Evolutionary conservation across 306 rosid genomes (phyloP), one percentile per base, ranked within the genome.

Genomic region (Prunus armeniaca): DNA sequence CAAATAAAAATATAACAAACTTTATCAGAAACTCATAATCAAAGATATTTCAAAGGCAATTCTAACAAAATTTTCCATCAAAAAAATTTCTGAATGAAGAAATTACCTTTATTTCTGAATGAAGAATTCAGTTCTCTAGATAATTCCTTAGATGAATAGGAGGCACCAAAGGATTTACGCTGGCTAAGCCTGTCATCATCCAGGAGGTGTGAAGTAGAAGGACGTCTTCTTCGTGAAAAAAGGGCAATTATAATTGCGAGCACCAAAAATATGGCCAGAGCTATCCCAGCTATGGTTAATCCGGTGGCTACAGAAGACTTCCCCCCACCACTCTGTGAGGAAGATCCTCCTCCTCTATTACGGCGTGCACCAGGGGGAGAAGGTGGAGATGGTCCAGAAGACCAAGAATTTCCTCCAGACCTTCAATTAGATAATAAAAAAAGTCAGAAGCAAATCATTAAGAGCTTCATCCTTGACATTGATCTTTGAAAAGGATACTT

Each of bases 371-470:
- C 98, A 32, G 93, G 93, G 58, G 91, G 95, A 65, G 98, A 89
- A 81, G 96, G 92, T 7, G 98, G 96, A 56, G 97, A 89, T 69
- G 86, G 75, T 68, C 93, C 96, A 19, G 73, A 71, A 34, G 95
- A 90, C 96, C 95, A 94, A 25, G 93, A 85, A 71, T 94, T 94
- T 79, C 97, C 97, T 80, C 90, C 98, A 46, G 86, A 85, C 79
- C 98, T 93, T 78, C 45, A 73, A 22, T 45, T 79, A 46, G 82
- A 60, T 49, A 13, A 76, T 30, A 41, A 69, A 64, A 58, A 58
- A 77, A 18, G 73, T 87, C 65, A 83, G 80, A 46, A 19, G 78
- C 62, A 64, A 55, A 6, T 47, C 27, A 68, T 45, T 62, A 51
- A 74, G 30, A 27, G 72, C 60, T 45, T 2, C 43, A 84, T 80